Conservation (phyloP, 2,329 filamentous ascomycete species). For the Epichloe brachyelytri region DNA sequence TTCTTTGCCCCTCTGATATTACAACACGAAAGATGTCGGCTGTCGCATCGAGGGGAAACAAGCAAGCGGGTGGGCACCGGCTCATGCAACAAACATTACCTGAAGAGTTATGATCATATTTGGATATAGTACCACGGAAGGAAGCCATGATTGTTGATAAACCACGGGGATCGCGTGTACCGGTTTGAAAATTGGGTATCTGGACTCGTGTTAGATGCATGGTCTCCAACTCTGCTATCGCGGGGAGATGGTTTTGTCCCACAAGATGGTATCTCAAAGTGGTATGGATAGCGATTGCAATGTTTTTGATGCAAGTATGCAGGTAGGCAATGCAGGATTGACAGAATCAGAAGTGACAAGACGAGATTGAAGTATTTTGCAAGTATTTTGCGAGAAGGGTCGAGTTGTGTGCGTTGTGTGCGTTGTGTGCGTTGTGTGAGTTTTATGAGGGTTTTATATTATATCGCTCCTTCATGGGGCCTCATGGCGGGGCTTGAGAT, state of each 20-base stretch:
- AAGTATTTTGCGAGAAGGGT: not conserved
- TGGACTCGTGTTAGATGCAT: slow-evolving; percentile 5
- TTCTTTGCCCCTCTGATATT: not conserved
- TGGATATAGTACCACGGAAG: slow-evolving; percentile 24
- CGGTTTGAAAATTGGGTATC: slow-evolving; percentile 8
- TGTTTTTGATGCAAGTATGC: not conserved
- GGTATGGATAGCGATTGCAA: not conserved
- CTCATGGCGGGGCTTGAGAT: no score
- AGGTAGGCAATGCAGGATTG: not conserved
- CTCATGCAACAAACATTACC: slow-evolving; percentile 45
- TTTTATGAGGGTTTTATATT: slow-evolving; percentile 2
- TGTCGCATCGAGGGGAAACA: not conserved
- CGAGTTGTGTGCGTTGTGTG: not conserved
- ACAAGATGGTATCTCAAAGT: not conserved
- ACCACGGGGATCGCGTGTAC: slow-evolving; percentile 14
- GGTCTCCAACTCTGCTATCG: not conserved
- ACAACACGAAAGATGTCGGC: not conserved
- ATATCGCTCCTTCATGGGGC: not conserved
- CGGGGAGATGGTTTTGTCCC: not conserved
- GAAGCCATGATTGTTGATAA: slow-evolving; percentile 19
- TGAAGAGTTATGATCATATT: slow-evolving; percentile 23
- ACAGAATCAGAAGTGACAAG: not conserved
- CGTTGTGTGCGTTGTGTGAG: not conserved
- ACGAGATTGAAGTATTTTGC: not conserved
- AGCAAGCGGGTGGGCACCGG: slow-evolving; percentile 37